Conservation (phyloP, 768 basidiomycete genomes). For the Sarcodon sp. region DNA sequence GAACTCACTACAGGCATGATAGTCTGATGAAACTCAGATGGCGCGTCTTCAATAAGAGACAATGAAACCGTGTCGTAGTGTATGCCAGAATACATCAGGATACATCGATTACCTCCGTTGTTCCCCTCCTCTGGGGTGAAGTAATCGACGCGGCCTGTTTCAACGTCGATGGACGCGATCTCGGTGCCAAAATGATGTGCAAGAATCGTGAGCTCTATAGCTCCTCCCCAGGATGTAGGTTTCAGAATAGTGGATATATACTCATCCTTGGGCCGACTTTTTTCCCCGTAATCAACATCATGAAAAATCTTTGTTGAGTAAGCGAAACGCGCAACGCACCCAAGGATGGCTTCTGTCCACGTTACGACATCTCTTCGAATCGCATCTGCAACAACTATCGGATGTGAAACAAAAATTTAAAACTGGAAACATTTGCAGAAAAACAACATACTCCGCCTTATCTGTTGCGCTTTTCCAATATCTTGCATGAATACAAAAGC, state of each 20-base stretch:
- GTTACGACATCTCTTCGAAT: slow-evolving; percentile 59
- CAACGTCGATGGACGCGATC: slow-evolving; percentile 85
- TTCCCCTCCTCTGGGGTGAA: slow-evolving; percentile 46
- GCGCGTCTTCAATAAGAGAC: slow-evolving; percentile 65
- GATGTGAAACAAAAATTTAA: neutral
- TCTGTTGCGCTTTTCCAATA: slow-evolving; percentile 49
- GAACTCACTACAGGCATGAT: slow-evolving; percentile 51
- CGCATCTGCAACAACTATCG: slow-evolving; percentile 69
- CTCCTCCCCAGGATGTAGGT: slow-evolving; percentile 85
- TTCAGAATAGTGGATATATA: slow-evolving; percentile 78
- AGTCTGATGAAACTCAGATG: slow-evolving; percentile 83
- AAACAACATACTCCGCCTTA: slow-evolving; percentile 55
- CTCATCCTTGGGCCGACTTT: slow-evolving; percentile 42
- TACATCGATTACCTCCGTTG: slow-evolving; percentile 25
- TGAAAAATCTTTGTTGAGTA: neutral
- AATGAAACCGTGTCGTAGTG: slow-evolving; percentile 90
- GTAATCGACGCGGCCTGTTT: slow-evolving; percentile 80
- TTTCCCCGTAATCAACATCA: neutral
- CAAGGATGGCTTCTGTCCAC: slow-evolving; percentile 80
- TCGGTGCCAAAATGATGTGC: slow-evolving; percentile 74
- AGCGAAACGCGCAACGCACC: slow-evolving; percentile 29
- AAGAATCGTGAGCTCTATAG: slow-evolving; percentile 85
- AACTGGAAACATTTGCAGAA: neutral
- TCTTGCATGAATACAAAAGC: slow-evolving; percentile 81
- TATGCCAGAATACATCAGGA: slow-evolving; percentile 91